A percentile compares a stretch with the other conserved stretches of the same genome.
These are phyloP conservation scores for Eruca vesicaria DNA, from an alignment of 441 rosid species.

Conservation along the genomic window DNA sequence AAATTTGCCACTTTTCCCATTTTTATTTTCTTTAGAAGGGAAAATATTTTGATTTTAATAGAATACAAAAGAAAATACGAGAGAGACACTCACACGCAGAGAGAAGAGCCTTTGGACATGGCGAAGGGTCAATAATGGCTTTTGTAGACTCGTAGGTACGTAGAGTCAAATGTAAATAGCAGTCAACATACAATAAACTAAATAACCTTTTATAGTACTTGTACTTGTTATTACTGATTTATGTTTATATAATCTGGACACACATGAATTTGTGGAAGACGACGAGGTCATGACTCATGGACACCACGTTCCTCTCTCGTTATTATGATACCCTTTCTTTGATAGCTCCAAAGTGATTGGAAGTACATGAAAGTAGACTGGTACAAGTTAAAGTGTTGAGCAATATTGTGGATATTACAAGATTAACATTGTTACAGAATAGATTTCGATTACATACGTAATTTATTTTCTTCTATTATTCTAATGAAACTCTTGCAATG, in stretches of 20 bases:
- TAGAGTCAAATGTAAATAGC: constrained; percentile 17
- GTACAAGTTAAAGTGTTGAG: background rate
- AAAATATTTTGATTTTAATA: background rate
- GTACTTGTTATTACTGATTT: background rate
- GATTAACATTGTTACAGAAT: background rate
- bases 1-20: constrained; percentile 16
- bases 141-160: constrained; percentile 21
- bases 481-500: background rate
- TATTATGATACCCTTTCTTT: background rate
- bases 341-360: constrained; percentile 26
- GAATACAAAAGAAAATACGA: background rate
- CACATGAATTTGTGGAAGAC: constrained; percentile 29
- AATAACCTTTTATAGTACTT: background rate
- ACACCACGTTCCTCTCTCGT: constrained; percentile 14
- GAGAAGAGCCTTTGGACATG: constrained; percentile 22
- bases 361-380: constrained; percentile 6
- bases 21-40: background rate
- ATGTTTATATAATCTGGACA: constrained; percentile 7
- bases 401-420: background rate
- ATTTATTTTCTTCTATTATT: too few species aligned
- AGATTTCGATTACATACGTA: too few species aligned
- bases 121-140: constrained; percentile 33
- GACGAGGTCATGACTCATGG: constrained; percentile 30
- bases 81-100: background rate
- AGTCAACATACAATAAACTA: constrained; percentile 8